Evolutionary conservation across 371 early-diverging fungal species (phyloP).

Genomic region (Mortierella sp.): DNA sequence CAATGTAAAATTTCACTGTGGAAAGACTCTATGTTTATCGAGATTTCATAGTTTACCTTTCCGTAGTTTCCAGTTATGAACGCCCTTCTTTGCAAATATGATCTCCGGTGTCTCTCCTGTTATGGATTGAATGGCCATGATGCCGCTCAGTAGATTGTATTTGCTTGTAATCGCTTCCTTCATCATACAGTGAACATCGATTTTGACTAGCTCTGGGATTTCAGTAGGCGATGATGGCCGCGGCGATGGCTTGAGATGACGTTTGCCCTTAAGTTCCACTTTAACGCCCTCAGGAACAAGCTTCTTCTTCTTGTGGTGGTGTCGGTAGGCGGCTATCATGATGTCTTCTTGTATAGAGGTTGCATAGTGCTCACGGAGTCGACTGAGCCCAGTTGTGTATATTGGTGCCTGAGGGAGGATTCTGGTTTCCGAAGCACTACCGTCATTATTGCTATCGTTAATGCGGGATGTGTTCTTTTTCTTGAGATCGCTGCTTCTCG

Average conservation of each 20-base stretch:
- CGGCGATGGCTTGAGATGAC: conserved; percentile 68
- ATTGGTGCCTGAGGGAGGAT: conserved; percentile 26
- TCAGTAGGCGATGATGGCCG: conserved; percentile 63
- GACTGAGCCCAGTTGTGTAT: conserved; percentile 63
- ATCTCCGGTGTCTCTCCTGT: conserved; percentile 88
- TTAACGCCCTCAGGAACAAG: conserved; percentile 37
- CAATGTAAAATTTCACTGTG: background rate
- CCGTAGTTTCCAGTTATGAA: conserved; percentile 87
- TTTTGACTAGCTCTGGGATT: conserved; percentile 76
- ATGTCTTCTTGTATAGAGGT: conserved; percentile 87
- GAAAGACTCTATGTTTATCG: background rate
- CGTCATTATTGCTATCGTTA: background rate
- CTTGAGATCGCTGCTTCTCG: conserved; percentile 16
- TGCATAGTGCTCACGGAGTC: conserved; percentile 88
- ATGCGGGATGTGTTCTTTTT: conserved; percentile 6
- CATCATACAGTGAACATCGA: conserved; percentile 83
- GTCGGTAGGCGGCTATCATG: conserved; percentile 86
- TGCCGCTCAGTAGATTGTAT: conserved; percentile 86
- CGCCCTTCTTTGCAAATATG: conserved; percentile 84
- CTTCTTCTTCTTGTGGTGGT: conserved; percentile 60
- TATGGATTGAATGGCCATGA: conserved; percentile 93
- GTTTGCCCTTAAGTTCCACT: conserved; percentile 67
- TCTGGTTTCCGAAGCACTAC: background rate
- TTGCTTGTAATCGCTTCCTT: conserved; percentile 91
- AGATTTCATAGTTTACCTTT: conserved; percentile 60